A percentile compares a stretch with the other conserved stretches of the same genome.
phyloP scores from a whole-genome alignment of 108 stramenopile species.

The Mediolabrus comicus region DNA sequence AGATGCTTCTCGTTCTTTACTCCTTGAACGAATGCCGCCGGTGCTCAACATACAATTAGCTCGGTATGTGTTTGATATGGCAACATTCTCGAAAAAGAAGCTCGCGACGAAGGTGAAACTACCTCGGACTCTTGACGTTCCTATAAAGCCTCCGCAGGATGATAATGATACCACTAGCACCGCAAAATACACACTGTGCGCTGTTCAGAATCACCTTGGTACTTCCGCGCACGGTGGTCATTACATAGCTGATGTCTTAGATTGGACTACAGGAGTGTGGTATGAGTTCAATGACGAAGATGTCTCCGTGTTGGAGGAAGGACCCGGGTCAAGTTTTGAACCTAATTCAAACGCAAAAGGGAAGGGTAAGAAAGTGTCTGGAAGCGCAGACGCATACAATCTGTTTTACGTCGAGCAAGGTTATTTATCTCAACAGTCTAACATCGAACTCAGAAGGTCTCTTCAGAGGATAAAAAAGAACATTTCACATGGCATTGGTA shows the following conservation, averaged over 20 bases:
- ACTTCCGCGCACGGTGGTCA: slow-evolving; percentile 83
- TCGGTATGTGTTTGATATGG: slow-evolving; percentile 78
- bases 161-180: not conserved
- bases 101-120: slow-evolving; percentile 70
- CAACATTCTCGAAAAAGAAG: slow-evolving; percentile 65
- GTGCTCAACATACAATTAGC: slow-evolving; percentile 85
- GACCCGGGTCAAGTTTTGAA: slow-evolving; percentile 58
- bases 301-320: slow-evolving; percentile 58
- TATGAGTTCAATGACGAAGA: slow-evolving; percentile 86
- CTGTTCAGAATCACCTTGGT: slow-evolving; percentile 83
- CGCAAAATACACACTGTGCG: slow-evolving; percentile 60
- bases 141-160: not conserved
- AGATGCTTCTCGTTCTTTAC: slow-evolving; percentile 58
- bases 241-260: slow-evolving; percentile 83
- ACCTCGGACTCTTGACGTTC: slow-evolving; percentile 48
- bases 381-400: slow-evolving; percentile 84
- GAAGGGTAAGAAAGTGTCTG: slow-evolving; percentile 13
- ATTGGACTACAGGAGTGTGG: slow-evolving; percentile 84
- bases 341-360: slow-evolving; percentile 12
- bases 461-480: slow-evolving; percentile 1
- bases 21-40: slow-evolving; percentile 61
- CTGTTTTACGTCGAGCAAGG: slow-evolving; percentile 79
- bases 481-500: not conserved
- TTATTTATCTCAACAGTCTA: slow-evolving; percentile 47
- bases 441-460: slow-evolving; percentile 15